phyloP scores from a whole-genome alignment of 208 protist genomes.

The Acanthamoeba sp. region DNA sequence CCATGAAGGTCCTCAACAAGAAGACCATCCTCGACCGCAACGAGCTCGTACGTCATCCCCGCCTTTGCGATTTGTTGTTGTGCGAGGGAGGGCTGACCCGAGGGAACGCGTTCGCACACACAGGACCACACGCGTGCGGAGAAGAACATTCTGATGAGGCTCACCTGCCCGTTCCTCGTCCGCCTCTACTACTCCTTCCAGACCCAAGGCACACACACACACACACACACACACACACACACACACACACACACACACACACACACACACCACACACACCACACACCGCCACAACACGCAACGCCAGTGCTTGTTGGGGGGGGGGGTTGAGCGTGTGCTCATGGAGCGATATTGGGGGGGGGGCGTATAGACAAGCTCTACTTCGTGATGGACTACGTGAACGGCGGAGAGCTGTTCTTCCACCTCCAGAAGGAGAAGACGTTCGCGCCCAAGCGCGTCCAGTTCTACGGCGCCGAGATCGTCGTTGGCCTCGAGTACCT shows the following conservation, averaged over 20 bases:
- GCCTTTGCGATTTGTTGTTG: neutral
- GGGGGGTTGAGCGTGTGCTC: too few relatives aligned
- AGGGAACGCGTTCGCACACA: neutral
- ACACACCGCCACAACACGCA: too few relatives aligned
- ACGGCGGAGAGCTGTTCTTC: constrained; percentile 94
- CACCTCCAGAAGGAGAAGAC: constrained; percentile 91
- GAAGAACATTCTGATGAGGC: constrained; percentile 85
- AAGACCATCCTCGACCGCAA: constrained; percentile 85
- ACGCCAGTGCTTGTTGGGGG: too few relatives aligned
- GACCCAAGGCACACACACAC: constrained; percentile 85
- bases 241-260: too few relatives aligned
- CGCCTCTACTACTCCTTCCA: constrained; percentile 97
- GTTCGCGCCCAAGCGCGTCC: constrained; percentile 28
- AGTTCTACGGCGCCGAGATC: constrained; percentile 86
- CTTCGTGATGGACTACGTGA: constrained; percentile 90
- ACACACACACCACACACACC: too few relatives aligned
- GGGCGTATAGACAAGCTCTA: constrained; percentile 27
- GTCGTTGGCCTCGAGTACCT: constrained; percentile 87
- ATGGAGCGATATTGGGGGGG: too few relatives aligned
- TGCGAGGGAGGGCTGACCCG: neutral
- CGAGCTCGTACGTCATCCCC: constrained; percentile 56
- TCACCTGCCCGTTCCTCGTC: constrained; percentile 90
- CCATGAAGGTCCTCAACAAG: constrained; percentile 91
- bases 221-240: too few relatives aligned
- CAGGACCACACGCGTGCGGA: constrained; percentile 88